Conservation (phyloP, 345 rosid species). For the Dimocarpus longan region DNA sequence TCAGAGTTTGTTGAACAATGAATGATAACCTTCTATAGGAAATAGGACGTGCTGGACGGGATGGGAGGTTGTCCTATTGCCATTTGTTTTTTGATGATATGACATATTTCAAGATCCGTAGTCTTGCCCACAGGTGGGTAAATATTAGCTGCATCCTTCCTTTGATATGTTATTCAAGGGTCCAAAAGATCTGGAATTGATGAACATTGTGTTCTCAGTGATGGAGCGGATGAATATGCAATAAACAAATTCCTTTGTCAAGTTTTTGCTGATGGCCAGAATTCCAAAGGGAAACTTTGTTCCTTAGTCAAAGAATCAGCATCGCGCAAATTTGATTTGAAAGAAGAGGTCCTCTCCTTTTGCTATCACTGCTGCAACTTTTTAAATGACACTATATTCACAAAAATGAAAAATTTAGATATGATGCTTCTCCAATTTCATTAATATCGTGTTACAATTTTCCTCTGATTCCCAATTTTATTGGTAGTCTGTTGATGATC, state of each 20-base stretch:
- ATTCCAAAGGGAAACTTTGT: conserved; percentile 48
- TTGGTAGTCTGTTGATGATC: conserved; percentile 6
- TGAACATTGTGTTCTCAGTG: conserved; percentile 51
- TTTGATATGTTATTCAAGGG: conserved; percentile 17
- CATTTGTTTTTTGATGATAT: conserved; percentile 79
- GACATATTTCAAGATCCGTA: conserved; percentile 85
- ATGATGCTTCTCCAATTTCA: neutral
- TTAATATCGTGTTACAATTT: neutral
- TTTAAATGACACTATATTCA: neutral
- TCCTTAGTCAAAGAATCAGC: conserved; percentile 78
- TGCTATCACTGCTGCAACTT: conserved; percentile 20
- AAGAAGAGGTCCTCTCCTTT: conserved; percentile 72
- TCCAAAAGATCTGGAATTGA: conserved; percentile 24
- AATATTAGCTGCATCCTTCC: conserved; percentile 4
- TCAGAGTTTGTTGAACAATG: conserved; percentile 15
- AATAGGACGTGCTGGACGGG: conserved; percentile 96
- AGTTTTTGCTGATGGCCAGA: conserved; percentile 55
- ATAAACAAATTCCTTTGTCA: conserved; percentile 78
- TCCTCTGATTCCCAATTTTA: neutral
- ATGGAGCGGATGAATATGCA: conserved; percentile 92
- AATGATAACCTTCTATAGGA: conserved; percentile 48
- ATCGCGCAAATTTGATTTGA: conserved; percentile 80
- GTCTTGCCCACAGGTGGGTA: conserved; percentile 82
- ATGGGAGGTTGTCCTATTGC: conserved; percentile 82
- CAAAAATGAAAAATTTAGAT: neutral